A percentile compares a stretch with the other conserved stretches of the same genome.
phyloP scores from a whole-genome alignment of 495 filamentous ascomycete species.

The Baudoinia panamericana region DNA sequence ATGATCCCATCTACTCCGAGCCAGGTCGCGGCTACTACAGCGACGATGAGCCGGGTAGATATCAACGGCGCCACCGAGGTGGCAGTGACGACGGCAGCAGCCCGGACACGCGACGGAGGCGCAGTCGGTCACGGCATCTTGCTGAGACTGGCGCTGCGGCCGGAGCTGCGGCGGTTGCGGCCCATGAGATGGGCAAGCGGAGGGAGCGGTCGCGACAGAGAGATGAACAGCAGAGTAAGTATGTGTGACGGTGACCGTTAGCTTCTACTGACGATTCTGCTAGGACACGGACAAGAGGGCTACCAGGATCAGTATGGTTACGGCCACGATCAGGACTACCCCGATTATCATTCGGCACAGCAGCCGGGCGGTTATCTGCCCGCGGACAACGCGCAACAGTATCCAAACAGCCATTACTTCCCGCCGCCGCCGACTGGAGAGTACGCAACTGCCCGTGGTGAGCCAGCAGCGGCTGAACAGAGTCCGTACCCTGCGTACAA shows the following conservation, averaged over 20 bases:
- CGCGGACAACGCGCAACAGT: slow-evolving; percentile 29
- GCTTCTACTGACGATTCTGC: background rate
- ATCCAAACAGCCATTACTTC: slow-evolving; percentile 31
- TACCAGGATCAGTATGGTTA: slow-evolving; percentile 5
- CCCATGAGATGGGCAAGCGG: slow-evolving; percentile 53
- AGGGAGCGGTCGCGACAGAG: slow-evolving; percentile 36
- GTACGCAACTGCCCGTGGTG: slow-evolving; percentile 13
- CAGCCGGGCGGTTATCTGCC: slow-evolving; percentile 28
- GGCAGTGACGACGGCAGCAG: slow-evolving; percentile 20
- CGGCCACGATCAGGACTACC: slow-evolving; percentile 8
- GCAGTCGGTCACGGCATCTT: slow-evolving; percentile 24
- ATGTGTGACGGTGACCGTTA: background rate
- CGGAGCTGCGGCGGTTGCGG: slow-evolving; percentile 63
- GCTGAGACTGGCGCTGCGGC: slow-evolving; percentile 57
- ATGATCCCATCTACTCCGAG: slow-evolving; percentile 33
- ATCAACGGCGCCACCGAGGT: slow-evolving; percentile 21
- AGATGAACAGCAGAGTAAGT: slow-evolving; percentile 30
- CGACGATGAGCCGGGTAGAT: slow-evolving; percentile 19
- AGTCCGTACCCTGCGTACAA: slow-evolving; percentile 30
- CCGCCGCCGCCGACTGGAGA: slow-evolving; percentile 31
- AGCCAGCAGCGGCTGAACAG: slow-evolving; percentile 1
- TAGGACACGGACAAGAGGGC: slow-evolving; percentile 9
- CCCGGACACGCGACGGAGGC: slow-evolving; percentile 38
- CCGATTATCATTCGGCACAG: slow-evolving; percentile 32
- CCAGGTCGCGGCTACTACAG: slow-evolving; percentile 21